phyloP scores from a whole-genome alignment of 176 grass and related monocot genomes.

The Secale cereale region DNA sequence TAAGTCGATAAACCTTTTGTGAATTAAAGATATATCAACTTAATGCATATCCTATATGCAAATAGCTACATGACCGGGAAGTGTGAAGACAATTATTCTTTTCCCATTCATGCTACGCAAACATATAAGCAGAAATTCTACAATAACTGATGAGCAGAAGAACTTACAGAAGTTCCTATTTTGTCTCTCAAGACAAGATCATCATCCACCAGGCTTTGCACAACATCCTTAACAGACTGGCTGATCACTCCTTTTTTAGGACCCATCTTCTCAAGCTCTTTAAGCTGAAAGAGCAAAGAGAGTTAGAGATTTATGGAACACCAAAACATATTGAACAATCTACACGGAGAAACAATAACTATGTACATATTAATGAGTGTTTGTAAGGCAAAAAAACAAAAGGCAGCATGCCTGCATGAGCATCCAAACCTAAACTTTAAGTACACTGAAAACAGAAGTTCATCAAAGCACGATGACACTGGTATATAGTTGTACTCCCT shows the following conservation, averaged over 20 bases:
- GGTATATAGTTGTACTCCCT: neutral
- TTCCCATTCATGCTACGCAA: neutral
- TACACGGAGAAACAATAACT: neutral
- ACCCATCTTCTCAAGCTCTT: constrained; percentile 95
- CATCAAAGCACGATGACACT: neutral
- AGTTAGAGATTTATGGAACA: neutral
- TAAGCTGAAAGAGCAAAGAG: constrained; percentile 53
- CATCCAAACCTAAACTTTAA: neutral
- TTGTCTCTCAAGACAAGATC: constrained; percentile 97
- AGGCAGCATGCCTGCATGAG: neutral
- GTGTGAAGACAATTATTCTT: neutral
- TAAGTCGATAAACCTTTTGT: neutral
- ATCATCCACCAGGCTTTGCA: constrained; percentile 97
- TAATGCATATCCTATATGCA: neutral
- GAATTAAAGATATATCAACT: neutral
- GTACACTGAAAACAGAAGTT: neutral
- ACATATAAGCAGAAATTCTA: neutral
- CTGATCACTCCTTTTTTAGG: constrained; percentile 95
- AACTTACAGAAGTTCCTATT: constrained; percentile 93
- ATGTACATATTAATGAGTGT: neutral
- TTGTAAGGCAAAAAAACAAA: neutral
- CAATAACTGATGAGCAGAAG: neutral
- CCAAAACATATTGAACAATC: neutral
- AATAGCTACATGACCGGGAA: neutral
- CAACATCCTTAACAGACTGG: constrained; percentile 97